These are phyloP conservation scores for Rhizopogon roseolus DNA, from an alignment of 768 basidiomycete species.

Conservation along the genomic window DNA sequence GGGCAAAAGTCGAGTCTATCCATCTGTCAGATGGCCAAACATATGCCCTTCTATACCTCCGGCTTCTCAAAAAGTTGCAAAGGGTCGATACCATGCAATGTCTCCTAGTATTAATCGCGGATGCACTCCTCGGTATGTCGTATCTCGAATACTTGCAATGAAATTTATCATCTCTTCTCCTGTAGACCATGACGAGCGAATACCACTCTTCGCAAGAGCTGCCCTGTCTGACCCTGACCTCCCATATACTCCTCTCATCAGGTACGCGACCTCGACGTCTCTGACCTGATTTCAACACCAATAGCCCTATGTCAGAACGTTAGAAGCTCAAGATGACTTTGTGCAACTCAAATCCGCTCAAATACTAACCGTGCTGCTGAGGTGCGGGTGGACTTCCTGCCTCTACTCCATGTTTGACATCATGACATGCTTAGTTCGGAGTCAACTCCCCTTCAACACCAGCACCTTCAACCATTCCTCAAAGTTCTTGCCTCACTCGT, in stretches of 20 bases:
- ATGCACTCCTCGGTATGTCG: slow-evolving; percentile 73
- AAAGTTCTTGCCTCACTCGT: slow-evolving; percentile 55
- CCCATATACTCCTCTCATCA: slow-evolving; percentile 74
- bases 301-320: slow-evolving; percentile 43
- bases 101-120: slow-evolving; percentile 81
- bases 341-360: slow-evolving; percentile 89
- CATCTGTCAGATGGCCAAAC: slow-evolving; percentile 77
- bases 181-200: slow-evolving; percentile 83
- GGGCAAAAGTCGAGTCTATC: slow-evolving; percentile 67
- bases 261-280: slow-evolving; percentile 36
- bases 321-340: slow-evolving; percentile 90
- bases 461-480: slow-evolving; percentile 59
- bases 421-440: slow-evolving; percentile 37
- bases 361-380: slow-evolving; percentile 81
- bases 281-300: background rate
- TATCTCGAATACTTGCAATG: background rate
- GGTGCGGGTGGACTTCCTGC: slow-evolving; percentile 35
- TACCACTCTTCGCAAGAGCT: slow-evolving; percentile 65
- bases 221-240: slow-evolving; percentile 68
- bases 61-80: slow-evolving; percentile 81
- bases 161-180: background rate
- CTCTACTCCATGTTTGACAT: slow-evolving; percentile 2
- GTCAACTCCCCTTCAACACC: slow-evolving; percentile 39
- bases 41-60: slow-evolving; percentile 87
- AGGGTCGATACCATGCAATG: slow-evolving; percentile 85